Evolutionary conservation across 257 asterid genomes (phyloP).

Genomic region (Nicotiana tomentosiformis): DNA sequence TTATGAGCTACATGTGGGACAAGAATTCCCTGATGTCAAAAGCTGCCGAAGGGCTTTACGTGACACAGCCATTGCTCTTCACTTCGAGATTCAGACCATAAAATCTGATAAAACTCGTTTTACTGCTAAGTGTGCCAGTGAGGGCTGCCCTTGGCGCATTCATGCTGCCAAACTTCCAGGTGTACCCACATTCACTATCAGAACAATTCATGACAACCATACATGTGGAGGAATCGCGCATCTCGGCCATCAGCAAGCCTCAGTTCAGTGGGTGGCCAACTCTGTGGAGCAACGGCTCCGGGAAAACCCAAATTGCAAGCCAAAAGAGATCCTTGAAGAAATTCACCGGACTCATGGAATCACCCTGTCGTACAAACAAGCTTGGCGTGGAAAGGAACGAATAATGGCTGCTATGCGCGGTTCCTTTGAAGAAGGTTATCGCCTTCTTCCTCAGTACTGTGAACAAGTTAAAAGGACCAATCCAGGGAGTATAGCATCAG

Average conservation of each 20-base stretch:
- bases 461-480: constrained; percentile 86
- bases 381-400: constrained; percentile 98
- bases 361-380: constrained; percentile 91
- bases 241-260: constrained; percentile 97
- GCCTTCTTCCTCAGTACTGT: constrained; percentile 84
- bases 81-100: constrained; percentile 88
- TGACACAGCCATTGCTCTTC: constrained; percentile 91
- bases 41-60: constrained; percentile 90
- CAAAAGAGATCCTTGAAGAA: constrained; percentile 91
- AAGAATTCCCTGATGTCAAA: constrained; percentile 86
- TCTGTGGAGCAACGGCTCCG: constrained; percentile 83
- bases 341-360: constrained; percentile 82
- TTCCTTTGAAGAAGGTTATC: constrained; percentile 91
- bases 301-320: constrained; percentile 88
- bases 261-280: constrained; percentile 96
- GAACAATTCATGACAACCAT: constrained; percentile 79
- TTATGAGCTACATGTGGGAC: constrained; percentile 85
- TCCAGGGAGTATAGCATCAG: constrained; percentile 87
- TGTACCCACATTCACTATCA: constrained; percentile 80
- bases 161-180: constrained; percentile 98
- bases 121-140: constrained; percentile 85
- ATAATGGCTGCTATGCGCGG: constrained; percentile 94
- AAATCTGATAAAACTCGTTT: constrained; percentile 92
- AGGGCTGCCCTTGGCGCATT: constrained; percentile 93
- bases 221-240: constrained; percentile 83